Base-by-base conservation (phyloP, 176 grass and related monocot species). In the Poa pratensis region DNA sequence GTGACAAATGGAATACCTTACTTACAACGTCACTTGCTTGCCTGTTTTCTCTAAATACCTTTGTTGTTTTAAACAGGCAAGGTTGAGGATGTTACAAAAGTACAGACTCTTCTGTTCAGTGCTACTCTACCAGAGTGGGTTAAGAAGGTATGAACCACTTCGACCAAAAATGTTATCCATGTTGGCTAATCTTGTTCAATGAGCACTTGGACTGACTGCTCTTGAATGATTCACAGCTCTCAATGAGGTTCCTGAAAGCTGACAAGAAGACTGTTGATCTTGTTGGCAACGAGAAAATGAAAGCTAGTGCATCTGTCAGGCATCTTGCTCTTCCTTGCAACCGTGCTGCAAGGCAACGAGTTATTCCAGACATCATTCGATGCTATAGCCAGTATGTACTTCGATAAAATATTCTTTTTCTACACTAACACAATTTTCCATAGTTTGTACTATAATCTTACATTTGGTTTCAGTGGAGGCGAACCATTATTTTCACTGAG, bases 401-500 rank as follows among this genome's bases (percentile, higher is more conserved):
- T 57, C 22, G 2, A 13, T 7, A 24, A 58, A 5, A 59, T 68
- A 15, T 1, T 82, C 13, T 15, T 83, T 0, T 0, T 71, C 46
- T 28, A 46, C 9, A 42, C 0, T 87, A 9, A 35, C 61, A 0
- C 90, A 13, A 50, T 73, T 61, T 57, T 15, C 2, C 34, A 76
- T 61, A n/a, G 18, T 75, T 82, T 18, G 77, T 20, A 81, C 50
- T 64, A 22, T 60, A 50, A 80, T 3, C 40, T 73, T 82, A 76
- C 73, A 48, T 88, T 69, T 40, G 19, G 45, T 6, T 87, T 81
- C 75, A 99, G 97, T 34, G 94, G 94, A 18, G 90, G 94, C 91
- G 97, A 6, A 99, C 92, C 23, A 99, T 99, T 88, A 96, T 99
- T 68, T 99, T 99, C 82, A 90, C 97, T 0, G 97, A 99, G 86